Evolutionary conservation across 768 basidiomycete genomes (phyloP), one percentile per base, ranked within the genome.

Genomic region (Naganishia kalamii): DNA sequence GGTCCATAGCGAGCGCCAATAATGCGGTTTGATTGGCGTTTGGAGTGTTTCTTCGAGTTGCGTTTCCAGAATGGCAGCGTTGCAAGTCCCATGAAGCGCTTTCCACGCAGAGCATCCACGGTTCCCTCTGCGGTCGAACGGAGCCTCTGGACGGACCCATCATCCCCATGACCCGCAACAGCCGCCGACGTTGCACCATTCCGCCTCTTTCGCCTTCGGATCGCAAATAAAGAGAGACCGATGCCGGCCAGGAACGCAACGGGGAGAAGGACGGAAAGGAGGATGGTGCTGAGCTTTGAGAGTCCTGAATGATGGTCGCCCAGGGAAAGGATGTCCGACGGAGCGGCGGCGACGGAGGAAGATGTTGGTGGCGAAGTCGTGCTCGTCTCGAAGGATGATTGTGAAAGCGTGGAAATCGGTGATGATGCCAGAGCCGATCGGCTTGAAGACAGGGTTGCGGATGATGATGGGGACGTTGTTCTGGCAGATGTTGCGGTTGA

Each of bases 211-310:
- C 54, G 54, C 27, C 27, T 57, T 2, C 54, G 54, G 7, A 37
- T 3, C 4, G 27, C 37, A 3, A 33, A 40, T 19, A 57, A 23
- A 1, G 35, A 57, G 13, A 57, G 4, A 3, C 54, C 54, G 33
- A 57, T 2, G 6, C 37, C 54, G 2, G 27, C 19, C 11, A 57
- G 54, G 4, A 35, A 13, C 7, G 21, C 35, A 15, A 57, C n/a
- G n/a, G 54, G 54, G 10, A 57, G 32, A 27, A 57, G 54, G 7
- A 37, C 37, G 21, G 54, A 57, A 6, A 57, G 35, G 35, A 57
- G 54, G 35, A 57, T 57, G 35, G 37, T 32, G 1, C 54, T 35
- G n/a, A 57, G 23, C 27, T 57, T 40, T 15, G 54, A 57, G 2
- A 57, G 35, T 6, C 35, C 30, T 11, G 43, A 44, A 15, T 40